Evolutionary conservation across 2,329 filamentous ascomycete genomes (phyloP).

Genomic region (Talaromyces verruculosus): DNA sequence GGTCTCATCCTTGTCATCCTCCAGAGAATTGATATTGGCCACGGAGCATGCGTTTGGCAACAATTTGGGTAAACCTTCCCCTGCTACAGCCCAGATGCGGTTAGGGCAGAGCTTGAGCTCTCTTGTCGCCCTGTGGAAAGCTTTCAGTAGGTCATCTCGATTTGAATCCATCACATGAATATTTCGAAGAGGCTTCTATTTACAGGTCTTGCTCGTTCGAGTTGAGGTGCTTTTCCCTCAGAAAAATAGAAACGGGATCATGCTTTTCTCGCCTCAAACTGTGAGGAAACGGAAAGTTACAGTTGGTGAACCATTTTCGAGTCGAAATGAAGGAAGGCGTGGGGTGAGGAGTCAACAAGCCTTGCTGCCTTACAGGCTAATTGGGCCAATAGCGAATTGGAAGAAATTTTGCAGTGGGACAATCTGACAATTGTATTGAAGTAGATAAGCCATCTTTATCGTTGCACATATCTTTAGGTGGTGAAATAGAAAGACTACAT

Average conservation of each 20-base stretch:
- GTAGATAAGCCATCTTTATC: background rate
- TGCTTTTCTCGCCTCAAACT: no score
- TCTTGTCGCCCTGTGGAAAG: background rate
- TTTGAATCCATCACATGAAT: background rate
- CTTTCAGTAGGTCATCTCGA: background rate
- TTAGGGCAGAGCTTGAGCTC: slow-evolving; percentile 16
- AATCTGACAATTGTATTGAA: background rate
- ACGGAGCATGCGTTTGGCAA: background rate
- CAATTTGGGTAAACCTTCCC: slow-evolving; percentile 11
- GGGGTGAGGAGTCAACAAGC: no score
- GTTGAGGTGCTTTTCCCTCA: no score
- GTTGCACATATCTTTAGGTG: background rate
- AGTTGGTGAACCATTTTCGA: no score
- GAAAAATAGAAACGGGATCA: no score
- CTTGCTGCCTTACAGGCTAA: no score
- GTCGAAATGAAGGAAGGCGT: no score
- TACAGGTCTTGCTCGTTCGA: background rate
- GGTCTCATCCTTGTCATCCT: background rate
- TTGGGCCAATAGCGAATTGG: no score
- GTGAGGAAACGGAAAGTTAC: no score
- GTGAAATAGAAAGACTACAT: background rate
- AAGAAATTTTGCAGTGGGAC: no score
- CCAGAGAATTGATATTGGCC: background rate
- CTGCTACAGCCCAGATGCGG: slow-evolving; percentile 16
- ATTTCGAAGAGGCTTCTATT: background rate